A percentile compares a stretch with the other conserved stretches of the same genome.
Conservation (phyloP, 805 yeast genomes). For the Gaillardinia entomophila region DNA sequence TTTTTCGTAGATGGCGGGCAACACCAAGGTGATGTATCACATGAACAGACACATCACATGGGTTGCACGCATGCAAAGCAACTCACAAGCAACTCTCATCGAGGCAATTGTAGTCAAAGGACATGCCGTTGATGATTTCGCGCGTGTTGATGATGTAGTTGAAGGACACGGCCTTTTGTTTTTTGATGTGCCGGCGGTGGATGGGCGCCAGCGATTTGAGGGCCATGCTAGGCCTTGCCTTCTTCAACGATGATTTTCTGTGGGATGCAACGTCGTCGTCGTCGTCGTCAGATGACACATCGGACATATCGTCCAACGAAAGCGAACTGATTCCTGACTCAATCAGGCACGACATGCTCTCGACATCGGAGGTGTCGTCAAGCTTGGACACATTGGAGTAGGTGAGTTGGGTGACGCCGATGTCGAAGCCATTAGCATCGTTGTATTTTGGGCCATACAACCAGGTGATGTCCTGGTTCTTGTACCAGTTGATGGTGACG, state of each 20-base stretch:
- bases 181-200: slow-evolving; percentile 4
- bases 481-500: slow-evolving; percentile 46
- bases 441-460: slow-evolving; percentile 44
- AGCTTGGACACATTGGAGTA: slow-evolving; percentile 1
- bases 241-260: slow-evolving; percentile 13
- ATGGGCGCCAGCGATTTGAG: neutral
- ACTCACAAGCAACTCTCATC: slow-evolving; percentile 28
- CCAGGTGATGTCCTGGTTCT: slow-evolving; percentile 49
- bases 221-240: neutral
- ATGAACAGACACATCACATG: too few relatives aligned
- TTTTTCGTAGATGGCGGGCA: too few relatives aligned
- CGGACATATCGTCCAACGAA: neutral
- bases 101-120: slow-evolving; percentile 38
- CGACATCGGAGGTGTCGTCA: slow-evolving; percentile 5
- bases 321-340: neutral
- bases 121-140: slow-evolving; percentile 39
- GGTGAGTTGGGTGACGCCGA: neutral
- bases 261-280: slow-evolving; percentile 5
- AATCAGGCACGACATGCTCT: neutral
- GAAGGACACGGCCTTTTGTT: slow-evolving; percentile 32
- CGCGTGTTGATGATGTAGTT: slow-evolving; percentile 37
- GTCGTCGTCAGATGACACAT: neutral
- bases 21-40: too few relatives aligned
- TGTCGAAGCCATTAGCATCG: neutral
- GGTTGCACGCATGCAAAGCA: too few relatives aligned